Evolutionary conservation across 2,329 filamentous ascomycete genomes (phyloP), one percentile per base, ranked within the genome.

Genomic region (Parastagonospora nodorum): DNA sequence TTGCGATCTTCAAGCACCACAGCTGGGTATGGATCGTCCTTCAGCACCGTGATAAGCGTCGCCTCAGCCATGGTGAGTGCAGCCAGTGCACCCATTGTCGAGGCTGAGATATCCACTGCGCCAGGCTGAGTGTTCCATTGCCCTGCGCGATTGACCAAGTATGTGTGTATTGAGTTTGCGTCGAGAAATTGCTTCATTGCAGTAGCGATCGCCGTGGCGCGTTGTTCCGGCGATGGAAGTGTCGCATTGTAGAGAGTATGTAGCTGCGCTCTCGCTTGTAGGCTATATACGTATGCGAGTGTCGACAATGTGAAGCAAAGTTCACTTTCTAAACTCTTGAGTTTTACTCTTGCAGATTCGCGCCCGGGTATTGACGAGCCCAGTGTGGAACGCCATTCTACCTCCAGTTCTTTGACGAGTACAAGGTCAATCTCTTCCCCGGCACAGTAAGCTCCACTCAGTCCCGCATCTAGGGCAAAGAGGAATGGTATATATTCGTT

Each of bases 11-110:
- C 90, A 1, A 91, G 86, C 2, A 96, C 88, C 6, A 87, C 84
- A 1, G 88, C 86, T 1, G 93, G 88, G 67, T 97, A 97, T 0
- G 93, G 92, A 66, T 99, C 94, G 68, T 97, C 93, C 64, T 97
- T 97, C 42, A 96, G 74, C 1, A 97, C 91, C 0, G 91, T 91
- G 1, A 97, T 83, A 1, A 97, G 81, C 0, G 92, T 97, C 0
- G 92, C 92, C 74, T 97, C 93, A 2, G 92, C 91, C 29, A 94
- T 80, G 0, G 90, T 86, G 2, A 97, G 80, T 9, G 81, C 82
- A 3, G 77, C 77, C 43, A 80, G 61, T 12, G 78, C 78, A 10
- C 73, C 74, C 35, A 77, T 68, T 31, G 76, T 75, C 3, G 76
- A 67, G 3, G 74, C 67, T 7, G 77, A 73, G 10, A 79, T 76